phyloP scores from a whole-genome alignment of 2,329 filamentous ascomycete genomes.

The Colletotrichum sp. region DNA sequence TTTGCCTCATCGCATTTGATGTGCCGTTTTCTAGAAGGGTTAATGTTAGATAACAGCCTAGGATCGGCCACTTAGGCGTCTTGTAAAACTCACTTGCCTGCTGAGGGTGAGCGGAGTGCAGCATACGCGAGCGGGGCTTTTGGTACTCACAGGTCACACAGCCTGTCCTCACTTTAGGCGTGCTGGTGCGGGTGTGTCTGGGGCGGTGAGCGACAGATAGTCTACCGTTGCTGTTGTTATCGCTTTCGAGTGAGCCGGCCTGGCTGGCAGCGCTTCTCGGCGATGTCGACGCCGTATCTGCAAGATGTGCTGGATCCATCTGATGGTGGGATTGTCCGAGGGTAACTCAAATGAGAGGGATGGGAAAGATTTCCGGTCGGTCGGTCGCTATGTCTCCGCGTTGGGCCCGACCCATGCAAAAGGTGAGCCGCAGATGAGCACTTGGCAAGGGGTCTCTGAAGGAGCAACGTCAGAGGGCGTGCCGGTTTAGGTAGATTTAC shows the following conservation, averaged over 20 bases:
- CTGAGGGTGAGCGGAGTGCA: background rate
- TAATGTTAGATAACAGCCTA: background rate
- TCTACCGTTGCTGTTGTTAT: background rate
- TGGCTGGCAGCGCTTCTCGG: background rate
- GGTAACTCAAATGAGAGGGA: conserved; percentile 2
- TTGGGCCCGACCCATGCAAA: background rate
- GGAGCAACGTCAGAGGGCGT: background rate
- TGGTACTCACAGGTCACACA: conserved; percentile 21
- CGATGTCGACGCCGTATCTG: conserved; percentile 8
- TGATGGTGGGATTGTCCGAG: background rate
- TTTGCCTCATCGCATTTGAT: conserved; percentile 48
- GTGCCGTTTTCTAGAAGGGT: conserved; percentile 31
- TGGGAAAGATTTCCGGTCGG: background rate
- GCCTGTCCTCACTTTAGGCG: conserved; percentile 22
- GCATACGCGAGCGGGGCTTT: background rate
- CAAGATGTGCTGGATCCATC: conserved; percentile 10
- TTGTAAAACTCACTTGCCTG: conserved; percentile 17
- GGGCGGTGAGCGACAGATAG: background rate
- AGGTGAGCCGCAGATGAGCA: background rate
- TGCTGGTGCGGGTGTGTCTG: conserved; percentile 21
- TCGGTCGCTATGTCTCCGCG: background rate
- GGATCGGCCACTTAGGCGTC: background rate
- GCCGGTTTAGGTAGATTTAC: background rate
- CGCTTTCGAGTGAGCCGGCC: conserved; percentile 1
- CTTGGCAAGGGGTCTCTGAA: background rate